Percentiles rank a stretch among this genome's conserved stretches.
phyloP scores from a whole-genome alignment of 2,329 filamentous ascomycete species.

The Calonectria montana region DNA sequence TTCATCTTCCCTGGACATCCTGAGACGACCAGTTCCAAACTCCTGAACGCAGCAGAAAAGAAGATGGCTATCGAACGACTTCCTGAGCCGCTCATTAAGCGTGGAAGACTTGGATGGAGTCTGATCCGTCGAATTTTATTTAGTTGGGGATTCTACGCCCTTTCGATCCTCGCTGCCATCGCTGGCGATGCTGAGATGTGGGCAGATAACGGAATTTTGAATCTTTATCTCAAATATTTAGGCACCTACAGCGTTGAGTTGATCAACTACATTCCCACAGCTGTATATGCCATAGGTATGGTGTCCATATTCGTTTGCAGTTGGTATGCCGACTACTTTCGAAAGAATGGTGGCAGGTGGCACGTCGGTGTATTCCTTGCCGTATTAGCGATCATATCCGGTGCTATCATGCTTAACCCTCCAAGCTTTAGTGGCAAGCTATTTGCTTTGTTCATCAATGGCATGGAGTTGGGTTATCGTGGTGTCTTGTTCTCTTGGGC shows the following conservation, averaged over 20 bases:
- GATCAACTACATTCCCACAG: slow-evolving; percentile 62
- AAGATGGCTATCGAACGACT: slow-evolving; percentile 38
- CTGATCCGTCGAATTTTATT: background rate
- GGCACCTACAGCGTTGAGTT: slow-evolving; percentile 47
- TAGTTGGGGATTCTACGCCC: background rate
- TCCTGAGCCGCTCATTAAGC: background rate
- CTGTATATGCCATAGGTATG: slow-evolving; percentile 31
- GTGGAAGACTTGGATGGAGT: background rate
- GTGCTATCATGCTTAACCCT: slow-evolving; percentile 26
- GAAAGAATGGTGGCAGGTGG: slow-evolving; percentile 1
- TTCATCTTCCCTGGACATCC: slow-evolving; percentile 48
- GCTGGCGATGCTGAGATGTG: slow-evolving; percentile 19
- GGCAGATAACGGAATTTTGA: slow-evolving; percentile 18
- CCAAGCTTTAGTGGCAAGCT: slow-evolving; percentile 13
- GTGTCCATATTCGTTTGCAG: slow-evolving; percentile 8
- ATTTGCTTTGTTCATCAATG: slow-evolving; percentile 27
- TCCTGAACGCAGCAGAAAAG: slow-evolving; percentile 20
- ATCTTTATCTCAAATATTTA: slow-evolving; percentile 45
- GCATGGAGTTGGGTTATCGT: slow-evolving; percentile 18
- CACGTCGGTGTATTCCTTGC: slow-evolving; percentile 23
- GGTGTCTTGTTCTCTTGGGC: slow-evolving; percentile 29
- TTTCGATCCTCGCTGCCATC: background rate
- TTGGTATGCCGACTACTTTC: background rate
- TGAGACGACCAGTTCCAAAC: slow-evolving; percentile 32
- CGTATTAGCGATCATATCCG: slow-evolving; percentile 18